phyloP scores from a whole-genome alignment of 1,284 basidiomycete species.

The Coniophora puteana region DNA sequence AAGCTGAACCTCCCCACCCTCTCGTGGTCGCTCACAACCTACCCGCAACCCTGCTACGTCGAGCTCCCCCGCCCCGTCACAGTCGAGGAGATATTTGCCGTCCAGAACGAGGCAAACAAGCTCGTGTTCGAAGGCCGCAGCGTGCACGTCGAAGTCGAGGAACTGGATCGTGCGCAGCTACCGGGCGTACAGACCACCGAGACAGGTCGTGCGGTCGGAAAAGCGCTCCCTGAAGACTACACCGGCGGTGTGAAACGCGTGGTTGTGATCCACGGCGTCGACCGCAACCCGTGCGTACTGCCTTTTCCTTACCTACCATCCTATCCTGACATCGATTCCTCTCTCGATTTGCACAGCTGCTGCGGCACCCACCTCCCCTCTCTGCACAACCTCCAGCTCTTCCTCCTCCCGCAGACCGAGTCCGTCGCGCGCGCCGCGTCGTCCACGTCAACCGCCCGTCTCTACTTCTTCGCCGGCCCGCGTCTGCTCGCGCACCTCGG shows the following conservation, averaged over 20 bases:
- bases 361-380: constrained; percentile 84
- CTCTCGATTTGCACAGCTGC: constrained; percentile 45
- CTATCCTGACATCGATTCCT: neutral
- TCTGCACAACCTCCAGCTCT: constrained; percentile 69
- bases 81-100: constrained; percentile 54
- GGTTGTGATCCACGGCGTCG: constrained; percentile 77
- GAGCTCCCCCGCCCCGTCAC: constrained; percentile 74
- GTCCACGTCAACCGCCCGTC: constrained; percentile 58
- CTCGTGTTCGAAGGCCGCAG: constrained; percentile 61
- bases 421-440: constrained; percentile 56
- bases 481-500: constrained; percentile 64
- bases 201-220: constrained; percentile 45
- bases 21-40: constrained; percentile 77
- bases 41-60: constrained; percentile 69
- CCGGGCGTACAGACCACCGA: constrained; percentile 35
- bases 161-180: constrained; percentile 45
- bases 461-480: constrained; percentile 81
- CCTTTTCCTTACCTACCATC: neutral
- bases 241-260: constrained; percentile 78
- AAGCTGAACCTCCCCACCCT: constrained; percentile 71
- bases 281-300: constrained; percentile 66
- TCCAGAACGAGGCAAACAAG: constrained; percentile 66
- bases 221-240: constrained; percentile 65
- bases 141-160: constrained; percentile 66
- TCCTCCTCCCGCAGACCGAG: constrained; percentile 65